Conservation (phyloP, 202 grass and related monocot species). For the Setaria viridis region DNA sequence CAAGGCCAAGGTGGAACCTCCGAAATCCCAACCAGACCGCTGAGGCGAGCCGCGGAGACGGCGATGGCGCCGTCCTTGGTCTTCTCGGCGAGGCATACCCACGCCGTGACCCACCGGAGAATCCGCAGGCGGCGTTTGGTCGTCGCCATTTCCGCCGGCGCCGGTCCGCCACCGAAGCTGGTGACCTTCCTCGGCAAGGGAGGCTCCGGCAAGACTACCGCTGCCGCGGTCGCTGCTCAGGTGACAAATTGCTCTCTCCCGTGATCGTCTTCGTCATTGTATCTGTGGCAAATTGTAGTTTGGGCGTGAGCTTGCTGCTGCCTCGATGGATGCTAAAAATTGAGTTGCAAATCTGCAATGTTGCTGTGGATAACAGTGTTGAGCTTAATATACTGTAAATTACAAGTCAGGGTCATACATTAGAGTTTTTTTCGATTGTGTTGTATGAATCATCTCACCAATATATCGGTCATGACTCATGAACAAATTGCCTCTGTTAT, state of each 20-base stretch:
- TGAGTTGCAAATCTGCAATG: not conserved
- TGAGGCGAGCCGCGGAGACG: not conserved
- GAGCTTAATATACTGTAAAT: slow-evolving; percentile 13
- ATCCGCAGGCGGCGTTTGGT: slow-evolving; percentile 37
- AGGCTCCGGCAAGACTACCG: slow-evolving; percentile 88
- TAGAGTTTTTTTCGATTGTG: not conserved
- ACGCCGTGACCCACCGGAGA: slow-evolving; percentile 23
- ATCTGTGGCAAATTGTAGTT: slow-evolving; percentile 1
- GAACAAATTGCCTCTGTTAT: not conserved
- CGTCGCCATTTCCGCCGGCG: slow-evolving; percentile 51
- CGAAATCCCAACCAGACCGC: slow-evolving; percentile 14
- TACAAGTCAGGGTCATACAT: not conserved
- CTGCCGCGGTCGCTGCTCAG: slow-evolving; percentile 73
- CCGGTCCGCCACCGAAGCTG: slow-evolving; percentile 61
- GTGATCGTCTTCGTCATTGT: not conserved
- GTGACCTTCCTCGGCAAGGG: slow-evolving; percentile 95
- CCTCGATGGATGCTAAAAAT: not conserved
- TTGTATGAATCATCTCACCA: not conserved
- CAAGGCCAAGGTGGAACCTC: not conserved
- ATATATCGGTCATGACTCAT: not conserved
- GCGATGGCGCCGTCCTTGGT: slow-evolving; percentile 45
- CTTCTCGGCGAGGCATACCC: slow-evolving; percentile 38
- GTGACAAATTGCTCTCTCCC: slow-evolving; percentile 29
- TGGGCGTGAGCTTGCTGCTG: not conserved
- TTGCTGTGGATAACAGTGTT: not conserved